A percentile compares a stretch with the other conserved stretches of the same genome.
phyloP scores from a whole-genome alignment of 1,284 basidiomycete species.

The Grifola frondosa region DNA sequence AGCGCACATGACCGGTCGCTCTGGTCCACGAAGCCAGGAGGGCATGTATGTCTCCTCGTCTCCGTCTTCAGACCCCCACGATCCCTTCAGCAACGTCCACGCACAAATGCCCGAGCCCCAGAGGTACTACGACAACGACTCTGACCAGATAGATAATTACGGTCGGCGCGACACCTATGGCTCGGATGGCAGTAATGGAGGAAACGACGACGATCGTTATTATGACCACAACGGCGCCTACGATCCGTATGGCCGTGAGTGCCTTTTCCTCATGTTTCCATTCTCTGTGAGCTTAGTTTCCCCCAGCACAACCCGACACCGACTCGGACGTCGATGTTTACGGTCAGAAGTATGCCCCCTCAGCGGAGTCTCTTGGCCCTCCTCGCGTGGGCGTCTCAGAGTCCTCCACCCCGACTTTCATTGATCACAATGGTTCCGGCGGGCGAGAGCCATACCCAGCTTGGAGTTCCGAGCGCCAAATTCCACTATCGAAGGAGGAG shows the following conservation, averaged over 20 bases:
- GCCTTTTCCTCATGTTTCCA: constrained; percentile 18
- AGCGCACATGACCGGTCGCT: constrained; percentile 29
- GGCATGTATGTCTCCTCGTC: constrained; percentile 35
- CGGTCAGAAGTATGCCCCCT: constrained; percentile 64
- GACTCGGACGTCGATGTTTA: constrained; percentile 78
- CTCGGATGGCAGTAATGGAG: constrained; percentile 65
- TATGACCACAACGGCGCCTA: constrained; percentile 65
- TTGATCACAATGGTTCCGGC: constrained; percentile 51
- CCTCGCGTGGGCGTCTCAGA: constrained; percentile 61
- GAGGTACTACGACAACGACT: constrained; percentile 76
- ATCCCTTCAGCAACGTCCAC: constrained; percentile 54
- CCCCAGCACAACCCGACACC: constrained; percentile 60
- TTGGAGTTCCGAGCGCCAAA: constrained; percentile 90
- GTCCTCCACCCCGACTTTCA: constrained; percentile 60
- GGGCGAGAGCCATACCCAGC: constrained; percentile 85
- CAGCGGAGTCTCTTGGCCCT: constrained; percentile 67
- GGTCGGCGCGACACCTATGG: constrained; percentile 64
- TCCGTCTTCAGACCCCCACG: constrained; percentile 37
- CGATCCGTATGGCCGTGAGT: constrained; percentile 58
- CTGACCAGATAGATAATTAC: constrained; percentile 61
- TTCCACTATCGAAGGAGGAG: constrained; percentile 97
- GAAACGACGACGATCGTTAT: constrained; percentile 53
- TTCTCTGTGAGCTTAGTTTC: constrained; percentile 20
- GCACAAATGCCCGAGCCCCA: constrained; percentile 34
- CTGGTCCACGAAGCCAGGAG: constrained; percentile 33